These are phyloP conservation scores for Populus simonii DNA, from an alignment of 345 rosid genomes.

Conservation along the genomic window DNA sequence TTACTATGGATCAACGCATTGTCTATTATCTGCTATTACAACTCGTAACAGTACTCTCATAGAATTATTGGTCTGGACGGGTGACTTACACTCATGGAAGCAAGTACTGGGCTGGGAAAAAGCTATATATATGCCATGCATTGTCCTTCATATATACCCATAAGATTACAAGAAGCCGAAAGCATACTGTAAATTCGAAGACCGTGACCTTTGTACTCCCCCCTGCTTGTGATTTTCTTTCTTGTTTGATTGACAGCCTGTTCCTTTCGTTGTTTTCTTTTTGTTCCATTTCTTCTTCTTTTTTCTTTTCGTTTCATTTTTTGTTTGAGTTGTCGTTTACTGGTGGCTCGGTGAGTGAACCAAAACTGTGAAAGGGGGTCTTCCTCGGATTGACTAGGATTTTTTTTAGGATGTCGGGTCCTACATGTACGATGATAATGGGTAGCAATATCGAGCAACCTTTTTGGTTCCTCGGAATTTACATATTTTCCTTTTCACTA, in stretches of 20 bases:
- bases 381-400: background rate
- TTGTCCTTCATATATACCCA: too few species aligned
- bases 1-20: too few species aligned
- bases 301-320: background rate
- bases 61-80: too few species aligned
- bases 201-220: too few species aligned
- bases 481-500: too few species aligned
- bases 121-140: too few species aligned
- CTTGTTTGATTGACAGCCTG: background rate
- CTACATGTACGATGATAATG: background rate
- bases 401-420: background rate
- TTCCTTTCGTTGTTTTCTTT: background rate
- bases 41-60: background rate
- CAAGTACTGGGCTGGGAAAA: too few species aligned
- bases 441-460: background rate
- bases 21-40: background rate
- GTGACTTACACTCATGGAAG: background rate
- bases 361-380: background rate
- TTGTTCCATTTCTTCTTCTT: background rate
- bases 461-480: too few species aligned
- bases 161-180: too few species aligned
- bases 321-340: too few species aligned
- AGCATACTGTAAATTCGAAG: too few species aligned
- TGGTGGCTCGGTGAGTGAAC: background rate
- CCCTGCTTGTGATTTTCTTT: background rate